phyloP scores from a whole-genome alignment of 169 alveolate species.

The Sarcocystis neurona region DNA sequence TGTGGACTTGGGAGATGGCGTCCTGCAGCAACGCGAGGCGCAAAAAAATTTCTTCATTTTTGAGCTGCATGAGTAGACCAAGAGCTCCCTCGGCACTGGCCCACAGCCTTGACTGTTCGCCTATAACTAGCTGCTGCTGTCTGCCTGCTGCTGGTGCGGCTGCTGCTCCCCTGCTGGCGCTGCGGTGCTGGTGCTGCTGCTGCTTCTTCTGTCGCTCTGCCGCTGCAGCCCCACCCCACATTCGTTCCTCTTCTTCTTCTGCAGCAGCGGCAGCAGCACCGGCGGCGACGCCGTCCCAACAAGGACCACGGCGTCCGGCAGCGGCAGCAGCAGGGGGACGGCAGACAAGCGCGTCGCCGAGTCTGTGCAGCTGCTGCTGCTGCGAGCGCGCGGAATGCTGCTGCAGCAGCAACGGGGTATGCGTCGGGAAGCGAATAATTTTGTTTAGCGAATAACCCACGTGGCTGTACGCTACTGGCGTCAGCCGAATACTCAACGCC shows the following conservation, averaged over 20 bases:
- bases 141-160: neutral
- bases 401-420: no score
- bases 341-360: neutral
- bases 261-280: neutral
- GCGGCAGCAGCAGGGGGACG: neutral
- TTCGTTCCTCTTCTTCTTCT: neutral
- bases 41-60: slow-evolving; percentile 8
- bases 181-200: neutral
- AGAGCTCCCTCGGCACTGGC: slow-evolving; percentile 32
- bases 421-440: neutral
- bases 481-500: neutral
- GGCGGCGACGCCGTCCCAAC: neutral
- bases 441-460: neutral
- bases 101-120: slow-evolving; percentile 16
- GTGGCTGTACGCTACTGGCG: neutral
- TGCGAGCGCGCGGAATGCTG: no score
- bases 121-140: neutral
- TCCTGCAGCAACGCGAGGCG: slow-evolving; percentile 29
- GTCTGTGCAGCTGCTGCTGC: no score
- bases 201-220: no score
- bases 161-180: neutral
- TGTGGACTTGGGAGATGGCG: slow-evolving; percentile 9
- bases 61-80: slow-evolving; percentile 18
- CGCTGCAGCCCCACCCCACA: neutral
- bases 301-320: neutral